Evolutionary conservation across 2,329 filamentous ascomycete species (phyloP), one percentile per base, ranked within the genome.

Genomic region (Metarhizium brunneum): DNA sequence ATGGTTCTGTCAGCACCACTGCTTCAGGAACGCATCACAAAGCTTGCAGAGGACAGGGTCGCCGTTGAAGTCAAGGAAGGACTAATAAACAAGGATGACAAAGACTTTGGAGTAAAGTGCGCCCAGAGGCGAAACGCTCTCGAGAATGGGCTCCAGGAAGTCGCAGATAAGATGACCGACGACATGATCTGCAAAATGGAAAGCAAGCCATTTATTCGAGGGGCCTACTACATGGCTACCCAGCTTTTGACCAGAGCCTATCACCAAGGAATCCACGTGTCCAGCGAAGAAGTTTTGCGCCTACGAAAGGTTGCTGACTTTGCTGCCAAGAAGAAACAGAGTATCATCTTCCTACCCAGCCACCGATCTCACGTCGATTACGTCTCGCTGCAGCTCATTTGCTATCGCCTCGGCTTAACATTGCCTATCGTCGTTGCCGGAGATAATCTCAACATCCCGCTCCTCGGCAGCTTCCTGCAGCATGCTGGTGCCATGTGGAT

Each of bases 181-280:
- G 84, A 87, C 60, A 97, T 99, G 94, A 96, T 99, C 59, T 97
- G 92, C 81, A 99, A 99, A 73, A 92, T 97, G 80, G 94, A 99
- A 71, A 95, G 87, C 76, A 95, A 92, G 68, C 77, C 83, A 2
- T 97, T 97, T 66, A 96, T 99, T 62, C 79, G 94, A 51, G 84
- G 90, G 29, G 92, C 94, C 50, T 97, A 97, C 69, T 99, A 96
- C 68, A 68, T 96, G 43, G 79, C 78, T 50, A 95, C 92, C 1
- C 92, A 97, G 71, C 78, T 97, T 50, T 76, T 97, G 59, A 95
- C 92, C 4, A 78, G 94, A 58, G 92, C 94, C 6, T 99, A 99
- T 69, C 91, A 97, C 66, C 92, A 97, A 74, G 94, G 90, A 10
- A 96, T 99, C 53, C 94, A 99, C 69, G 91, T 97, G 32, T 95